Conservation (phyloP, 345 rosid genomes). For the Rhodamnia rubescens region DNA sequence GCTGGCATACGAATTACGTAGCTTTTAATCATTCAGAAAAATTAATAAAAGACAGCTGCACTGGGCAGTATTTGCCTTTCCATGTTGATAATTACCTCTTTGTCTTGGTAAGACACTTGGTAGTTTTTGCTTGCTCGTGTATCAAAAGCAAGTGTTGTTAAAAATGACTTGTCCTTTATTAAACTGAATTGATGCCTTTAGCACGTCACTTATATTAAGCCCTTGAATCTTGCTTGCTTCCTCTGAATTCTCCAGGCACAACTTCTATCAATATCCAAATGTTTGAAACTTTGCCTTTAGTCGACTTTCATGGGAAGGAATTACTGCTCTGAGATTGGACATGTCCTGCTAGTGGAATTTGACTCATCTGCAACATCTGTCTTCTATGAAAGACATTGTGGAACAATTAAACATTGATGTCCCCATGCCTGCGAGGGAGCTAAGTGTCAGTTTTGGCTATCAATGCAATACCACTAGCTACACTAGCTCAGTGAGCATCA, state of each 20-base stretch:
- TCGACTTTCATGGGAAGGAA: background rate
- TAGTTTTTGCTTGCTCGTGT: background rate
- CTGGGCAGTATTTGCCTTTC: background rate
- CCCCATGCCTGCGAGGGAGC: slow-evolving; percentile 3
- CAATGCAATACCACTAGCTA: slow-evolving; percentile 1
- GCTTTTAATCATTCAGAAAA: background rate
- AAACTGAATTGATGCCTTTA: background rate
- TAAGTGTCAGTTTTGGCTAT: slow-evolving; percentile 14
- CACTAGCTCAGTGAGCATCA: background rate
- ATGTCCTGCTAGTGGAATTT: background rate
- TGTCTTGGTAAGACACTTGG: background rate
- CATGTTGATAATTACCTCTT: background rate
- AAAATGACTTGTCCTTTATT: background rate
- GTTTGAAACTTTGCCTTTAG: slow-evolving; percentile 16
- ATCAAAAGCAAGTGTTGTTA: background rate
- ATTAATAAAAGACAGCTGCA: background rate
- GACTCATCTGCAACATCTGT: background rate
- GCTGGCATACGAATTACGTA: background rate
- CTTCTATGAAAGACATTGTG: background rate
- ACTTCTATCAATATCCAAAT: slow-evolving; percentile 8
- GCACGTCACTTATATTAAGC: background rate
- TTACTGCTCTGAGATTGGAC: background rate
- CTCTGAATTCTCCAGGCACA: slow-evolving; percentile 7
- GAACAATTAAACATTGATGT: background rate
- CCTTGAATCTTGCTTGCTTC: background rate